phyloP scores from a whole-genome alignment of 1,284 basidiomycete species.

The Melampsora americana region DNA sequence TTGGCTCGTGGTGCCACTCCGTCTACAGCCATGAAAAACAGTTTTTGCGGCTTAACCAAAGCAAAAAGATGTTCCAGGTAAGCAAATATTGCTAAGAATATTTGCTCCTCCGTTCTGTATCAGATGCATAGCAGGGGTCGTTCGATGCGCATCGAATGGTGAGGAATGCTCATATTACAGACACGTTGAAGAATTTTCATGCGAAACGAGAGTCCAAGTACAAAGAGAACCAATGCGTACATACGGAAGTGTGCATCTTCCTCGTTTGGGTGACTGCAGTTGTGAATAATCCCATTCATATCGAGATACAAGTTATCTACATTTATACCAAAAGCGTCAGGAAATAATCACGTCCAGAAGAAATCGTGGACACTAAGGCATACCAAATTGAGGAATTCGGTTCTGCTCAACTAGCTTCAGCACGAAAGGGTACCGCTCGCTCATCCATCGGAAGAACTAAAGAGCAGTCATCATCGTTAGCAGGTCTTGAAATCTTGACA shows the following conservation, averaged over 20 bases:
- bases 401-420: conserved; percentile 96
- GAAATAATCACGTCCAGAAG: not conserved
- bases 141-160: not conserved
- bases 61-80: conserved; percentile 96
- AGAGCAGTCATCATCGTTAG: not conserved
- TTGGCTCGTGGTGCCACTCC: conserved; percentile 97
- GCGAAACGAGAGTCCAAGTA: not conserved
- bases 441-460: conserved; percentile 62
- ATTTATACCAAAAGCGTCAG: not conserved
- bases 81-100: conserved; percentile 91
- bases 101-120: conserved; percentile 76
- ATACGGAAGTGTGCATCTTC: conserved; percentile 90
- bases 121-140: conserved; percentile 30
- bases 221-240: conserved; percentile 6
- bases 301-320: conserved; percentile 82
- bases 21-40: conserved; percentile 74
- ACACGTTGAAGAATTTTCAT: not conserved
- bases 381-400: conserved; percentile 78
- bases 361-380: conserved; percentile 42
- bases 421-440: conserved; percentile 93
- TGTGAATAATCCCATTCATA: conserved; percentile 99
- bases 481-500: not conserved
- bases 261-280: conserved; percentile 82
- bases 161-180: not conserved
- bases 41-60: conserved; percentile 94